Percentiles rank a stretch among this genome's conserved stretches.
phyloP scores from a whole-genome alignment of 768 basidiomycete genomes.

The Hygrophorus russula region DNA sequence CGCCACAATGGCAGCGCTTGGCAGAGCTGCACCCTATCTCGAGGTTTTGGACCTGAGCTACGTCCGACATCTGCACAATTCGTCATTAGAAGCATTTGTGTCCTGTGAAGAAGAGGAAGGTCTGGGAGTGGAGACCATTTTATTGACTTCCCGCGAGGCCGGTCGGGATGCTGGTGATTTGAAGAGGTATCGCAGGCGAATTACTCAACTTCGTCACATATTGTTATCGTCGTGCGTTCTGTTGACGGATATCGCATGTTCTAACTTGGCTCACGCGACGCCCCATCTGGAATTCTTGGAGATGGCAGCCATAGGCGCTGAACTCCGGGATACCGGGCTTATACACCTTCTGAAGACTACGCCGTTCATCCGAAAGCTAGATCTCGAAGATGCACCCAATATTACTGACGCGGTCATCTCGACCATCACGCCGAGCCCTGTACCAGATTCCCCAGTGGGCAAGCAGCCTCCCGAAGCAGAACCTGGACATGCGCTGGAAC shows the following conservation, averaged over 20 bases:
- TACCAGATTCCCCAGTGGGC: not conserved
- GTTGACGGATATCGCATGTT: slow-evolving; percentile 67
- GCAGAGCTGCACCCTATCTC: slow-evolving; percentile 55
- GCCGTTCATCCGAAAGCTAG: slow-evolving; percentile 61
- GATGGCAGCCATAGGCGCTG: slow-evolving; percentile 61
- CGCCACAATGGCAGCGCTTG: slow-evolving; percentile 51
- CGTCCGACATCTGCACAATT: slow-evolving; percentile 59
- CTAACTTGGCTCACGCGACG: slow-evolving; percentile 57
- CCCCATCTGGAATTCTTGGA: slow-evolving; percentile 72
- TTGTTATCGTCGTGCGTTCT: slow-evolving; percentile 58
- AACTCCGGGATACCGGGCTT: slow-evolving; percentile 65
- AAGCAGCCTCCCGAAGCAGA: not conserved
- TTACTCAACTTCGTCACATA: slow-evolving; percentile 65
- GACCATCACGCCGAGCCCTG: slow-evolving; percentile 41
- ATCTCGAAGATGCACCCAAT: slow-evolving; percentile 74
- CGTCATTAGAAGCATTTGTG: slow-evolving; percentile 64
- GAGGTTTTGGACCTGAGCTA: slow-evolving; percentile 79
- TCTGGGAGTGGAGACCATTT: slow-evolving; percentile 25
- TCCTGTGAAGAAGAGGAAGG: slow-evolving; percentile 33
- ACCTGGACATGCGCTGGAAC: slow-evolving; percentile 56
- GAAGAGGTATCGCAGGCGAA: slow-evolving; percentile 40
- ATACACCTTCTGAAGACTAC: slow-evolving; percentile 58
- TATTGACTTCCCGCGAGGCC: slow-evolving; percentile 50
- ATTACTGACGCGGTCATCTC: slow-evolving; percentile 66
- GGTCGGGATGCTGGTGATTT: slow-evolving; percentile 47